Evolutionary conservation across 305 asterid genomes (phyloP).

Genomic region (Ilex paraguariensis): DNA sequence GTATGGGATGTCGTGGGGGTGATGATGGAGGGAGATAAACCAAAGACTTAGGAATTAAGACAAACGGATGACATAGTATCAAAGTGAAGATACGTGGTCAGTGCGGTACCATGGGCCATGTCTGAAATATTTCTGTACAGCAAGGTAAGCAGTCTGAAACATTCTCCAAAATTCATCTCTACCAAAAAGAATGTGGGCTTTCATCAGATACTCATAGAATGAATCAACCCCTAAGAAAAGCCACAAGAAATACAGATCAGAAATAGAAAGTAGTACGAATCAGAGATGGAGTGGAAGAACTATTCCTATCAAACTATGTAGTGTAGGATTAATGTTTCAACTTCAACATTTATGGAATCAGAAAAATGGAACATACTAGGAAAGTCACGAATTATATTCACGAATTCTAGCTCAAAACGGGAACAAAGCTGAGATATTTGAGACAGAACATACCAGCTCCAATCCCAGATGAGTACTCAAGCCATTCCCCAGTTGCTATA

Average conservation of each 20-base stretch:
- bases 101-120: conserved; percentile 79
- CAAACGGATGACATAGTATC: neutral
- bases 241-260: neutral
- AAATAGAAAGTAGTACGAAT: conserved; percentile 4
- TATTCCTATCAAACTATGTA: too few species aligned
- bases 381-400: too few species aligned
- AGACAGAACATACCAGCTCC: conserved; percentile 66
- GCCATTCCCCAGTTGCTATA: conserved; percentile 88
- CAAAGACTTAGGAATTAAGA: neutral
- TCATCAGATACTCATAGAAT: conserved; percentile 84
- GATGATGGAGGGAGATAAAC: neutral
- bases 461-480: conserved; percentile 87
- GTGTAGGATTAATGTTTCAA: too few species aligned
- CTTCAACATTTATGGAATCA: too few species aligned
- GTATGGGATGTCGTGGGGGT: too few species aligned
- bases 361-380: too few species aligned
- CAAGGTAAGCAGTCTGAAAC: conserved; percentile 90
- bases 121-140: conserved; percentile 80
- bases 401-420: too few species aligned
- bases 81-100: neutral
- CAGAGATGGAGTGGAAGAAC: conserved; percentile 7
- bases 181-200: conserved; percentile 93
- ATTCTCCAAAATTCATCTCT: conserved; percentile 91
- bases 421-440: neutral
- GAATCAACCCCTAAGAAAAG: conserved; percentile 83